Percentiles rank a stretch among this genome's conserved stretches.
Conservation (phyloP, 2,329 filamentous ascomycete genomes). For the Sphaerostilbella broomeana region DNA sequence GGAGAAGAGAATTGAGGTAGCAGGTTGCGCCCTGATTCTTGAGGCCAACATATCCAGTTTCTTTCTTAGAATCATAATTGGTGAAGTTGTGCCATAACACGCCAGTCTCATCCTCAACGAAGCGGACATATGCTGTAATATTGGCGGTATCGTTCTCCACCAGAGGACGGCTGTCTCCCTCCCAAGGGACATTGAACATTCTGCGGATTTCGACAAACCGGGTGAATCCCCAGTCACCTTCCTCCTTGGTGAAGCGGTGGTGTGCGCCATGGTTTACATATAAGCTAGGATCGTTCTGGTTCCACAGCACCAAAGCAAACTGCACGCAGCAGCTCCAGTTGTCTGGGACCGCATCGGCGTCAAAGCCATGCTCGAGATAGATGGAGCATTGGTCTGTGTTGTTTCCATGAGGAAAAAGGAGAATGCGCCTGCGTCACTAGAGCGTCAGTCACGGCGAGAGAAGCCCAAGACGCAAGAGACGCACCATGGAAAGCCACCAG, state of each 20-base stretch:
- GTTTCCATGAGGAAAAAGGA: slow-evolving; percentile 94
- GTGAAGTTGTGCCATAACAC: slow-evolving; percentile 87
- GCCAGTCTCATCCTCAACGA: slow-evolving; percentile 81
- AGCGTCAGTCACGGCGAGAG: background rate
- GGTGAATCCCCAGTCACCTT: slow-evolving; percentile 99
- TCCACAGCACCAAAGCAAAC: slow-evolving; percentile 91
- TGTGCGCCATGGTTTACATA: slow-evolving; percentile 78
- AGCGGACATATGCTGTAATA: slow-evolving; percentile 74
- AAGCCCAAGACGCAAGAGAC: slow-evolving; percentile 26
- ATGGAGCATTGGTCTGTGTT: slow-evolving; percentile 90
- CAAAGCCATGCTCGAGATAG: slow-evolving; percentile 92
- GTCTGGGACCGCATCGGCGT: slow-evolving; percentile 66
- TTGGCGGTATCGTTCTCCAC: slow-evolving; percentile 72
- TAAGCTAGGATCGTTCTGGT: slow-evolving; percentile 83
- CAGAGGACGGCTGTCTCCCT: slow-evolving; percentile 61
- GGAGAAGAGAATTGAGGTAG: slow-evolving; percentile 77
- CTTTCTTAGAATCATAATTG: slow-evolving; percentile 98
- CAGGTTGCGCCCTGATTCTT: slow-evolving; percentile 95
- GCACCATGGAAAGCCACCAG: slow-evolving; percentile 81
- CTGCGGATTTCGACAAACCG: slow-evolving; percentile 82
- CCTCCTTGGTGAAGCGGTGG: slow-evolving; percentile 91
- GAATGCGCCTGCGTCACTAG: slow-evolving; percentile 62
- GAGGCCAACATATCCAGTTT: slow-evolving; percentile 92
- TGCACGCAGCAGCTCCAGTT: slow-evolving; percentile 97
- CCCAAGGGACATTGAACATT: slow-evolving; percentile 75